These are phyloP conservation scores for Fusarium neocosmosporiellum DNA, from an alignment of 2,329 filamentous ascomycete genomes.

Conservation along the genomic window DNA sequence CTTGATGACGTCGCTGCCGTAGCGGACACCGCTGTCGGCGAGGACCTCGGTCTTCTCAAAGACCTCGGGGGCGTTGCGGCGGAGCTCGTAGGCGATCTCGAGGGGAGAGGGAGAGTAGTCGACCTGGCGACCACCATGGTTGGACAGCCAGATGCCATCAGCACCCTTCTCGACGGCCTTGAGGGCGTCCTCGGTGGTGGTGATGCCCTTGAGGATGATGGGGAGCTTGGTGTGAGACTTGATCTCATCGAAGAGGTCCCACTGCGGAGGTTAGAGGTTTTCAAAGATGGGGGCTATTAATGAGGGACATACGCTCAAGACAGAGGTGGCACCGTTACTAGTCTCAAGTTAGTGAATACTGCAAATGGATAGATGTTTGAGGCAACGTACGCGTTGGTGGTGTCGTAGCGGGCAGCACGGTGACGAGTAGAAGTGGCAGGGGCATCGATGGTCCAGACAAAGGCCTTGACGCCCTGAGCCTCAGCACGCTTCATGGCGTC, in stretches of 20 bases:
- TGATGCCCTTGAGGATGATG: conserved; percentile 53
- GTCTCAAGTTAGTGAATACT: conserved; percentile 1
- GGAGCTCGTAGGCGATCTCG: conserved; percentile 46
- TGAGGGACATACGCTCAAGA: conserved; percentile 27
- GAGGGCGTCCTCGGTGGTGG: conserved; percentile 52
- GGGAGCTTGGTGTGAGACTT: conserved; percentile 48
- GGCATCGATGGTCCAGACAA: conserved; percentile 53
- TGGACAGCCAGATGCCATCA: conserved; percentile 53
- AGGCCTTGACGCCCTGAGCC: conserved; percentile 49
- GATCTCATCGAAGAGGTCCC: conserved; percentile 45
- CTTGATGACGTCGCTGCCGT: conserved; percentile 54
- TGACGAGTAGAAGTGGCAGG: conserved; percentile 38
- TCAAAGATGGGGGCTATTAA: not conserved
- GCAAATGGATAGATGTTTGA: too few species aligned
- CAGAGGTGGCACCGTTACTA: conserved; percentile 38
- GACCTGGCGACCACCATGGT: conserved; percentile 56
- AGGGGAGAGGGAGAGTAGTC: conserved; percentile 47
- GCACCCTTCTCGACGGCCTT: conserved; percentile 47
- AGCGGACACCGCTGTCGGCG: conserved; percentile 53
- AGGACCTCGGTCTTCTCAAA: conserved; percentile 51
- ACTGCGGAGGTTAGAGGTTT: conserved; percentile 18
- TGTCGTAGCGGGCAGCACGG: conserved; percentile 42
- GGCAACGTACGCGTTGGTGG: conserved; percentile 35
- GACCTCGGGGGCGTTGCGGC: conserved; percentile 51
- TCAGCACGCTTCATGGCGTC: conserved; percentile 48